Conservation (phyloP, 78 protist species). For the Emiliania huxleyi region DNA sequence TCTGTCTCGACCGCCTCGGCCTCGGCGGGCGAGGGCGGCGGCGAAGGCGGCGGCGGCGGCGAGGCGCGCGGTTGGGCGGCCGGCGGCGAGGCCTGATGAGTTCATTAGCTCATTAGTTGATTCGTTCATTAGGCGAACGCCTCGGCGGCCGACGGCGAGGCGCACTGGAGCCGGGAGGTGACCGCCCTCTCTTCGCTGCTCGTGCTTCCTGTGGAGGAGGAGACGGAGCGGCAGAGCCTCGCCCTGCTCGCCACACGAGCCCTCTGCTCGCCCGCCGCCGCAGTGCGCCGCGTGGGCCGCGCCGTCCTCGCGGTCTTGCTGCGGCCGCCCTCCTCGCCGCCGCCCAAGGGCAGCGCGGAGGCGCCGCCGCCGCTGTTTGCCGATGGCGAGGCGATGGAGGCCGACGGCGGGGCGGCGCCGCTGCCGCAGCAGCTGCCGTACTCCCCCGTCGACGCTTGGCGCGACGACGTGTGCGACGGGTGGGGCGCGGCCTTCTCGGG, state of each 20-base stretch:
- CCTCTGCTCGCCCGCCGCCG: neutral
- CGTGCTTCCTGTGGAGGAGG: neutral
- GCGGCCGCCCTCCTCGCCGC: neutral
- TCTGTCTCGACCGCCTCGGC: too few species aligned
- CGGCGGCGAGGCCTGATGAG: neutral
- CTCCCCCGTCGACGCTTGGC: too few species aligned
- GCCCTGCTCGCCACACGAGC: neutral
- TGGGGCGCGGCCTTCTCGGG: too few species aligned
- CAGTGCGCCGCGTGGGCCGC: neutral
- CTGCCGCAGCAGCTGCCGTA: too few species aligned
- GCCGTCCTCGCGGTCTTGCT: neutral
- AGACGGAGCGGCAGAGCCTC: neutral
- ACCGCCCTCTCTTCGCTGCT: neutral
- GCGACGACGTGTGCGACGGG: too few species aligned
- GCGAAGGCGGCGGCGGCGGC: neutral
- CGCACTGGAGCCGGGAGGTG: neutral
- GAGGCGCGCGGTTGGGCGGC: neutral
- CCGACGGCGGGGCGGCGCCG: neutral
- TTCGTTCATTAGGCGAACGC: too few species aligned
- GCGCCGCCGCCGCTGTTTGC: neutral
- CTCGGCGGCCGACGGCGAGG: neutral
- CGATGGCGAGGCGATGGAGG: neutral
- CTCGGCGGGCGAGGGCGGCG: too few species aligned
- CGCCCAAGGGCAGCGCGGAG: neutral
- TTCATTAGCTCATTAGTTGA: too few species aligned